phyloP scores from a whole-genome alignment of 1,284 basidiomycete species.

The Fomitopsis pinicola region DNA sequence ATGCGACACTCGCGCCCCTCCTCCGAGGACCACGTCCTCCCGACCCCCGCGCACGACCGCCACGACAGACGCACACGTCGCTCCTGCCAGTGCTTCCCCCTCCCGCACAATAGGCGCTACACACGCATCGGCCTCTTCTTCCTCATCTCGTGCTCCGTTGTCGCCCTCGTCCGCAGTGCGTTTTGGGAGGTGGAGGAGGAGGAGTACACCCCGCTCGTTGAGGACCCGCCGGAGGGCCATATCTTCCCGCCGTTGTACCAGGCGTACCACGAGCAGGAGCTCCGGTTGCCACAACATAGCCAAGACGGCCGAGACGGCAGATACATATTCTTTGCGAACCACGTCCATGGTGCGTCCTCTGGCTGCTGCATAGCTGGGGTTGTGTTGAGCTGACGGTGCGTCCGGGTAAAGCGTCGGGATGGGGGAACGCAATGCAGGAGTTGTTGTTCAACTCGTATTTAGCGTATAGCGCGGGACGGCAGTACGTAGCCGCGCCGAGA shows the following conservation, averaged over 20 bases:
- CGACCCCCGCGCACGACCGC: conserved; percentile 2
- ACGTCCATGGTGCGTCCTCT: conserved; percentile 33
- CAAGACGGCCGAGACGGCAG: conserved; percentile 38
- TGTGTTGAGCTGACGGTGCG: neutral
- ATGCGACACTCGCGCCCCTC: neutral
- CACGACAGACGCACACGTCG: neutral
- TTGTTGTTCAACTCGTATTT: conserved; percentile 46
- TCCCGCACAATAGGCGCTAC: conserved; percentile 6
- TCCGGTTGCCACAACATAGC: conserved; percentile 41
- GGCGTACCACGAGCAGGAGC: conserved; percentile 40
- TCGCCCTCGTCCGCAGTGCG: conserved; percentile 3
- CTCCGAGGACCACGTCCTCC: conserved; percentile 5
- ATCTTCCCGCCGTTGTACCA: conserved; percentile 41
- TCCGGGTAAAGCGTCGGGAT: conserved; percentile 37
- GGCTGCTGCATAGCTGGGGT: neutral
- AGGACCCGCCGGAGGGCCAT: conserved; percentile 8
- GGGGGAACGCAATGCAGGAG: conserved; percentile 59
- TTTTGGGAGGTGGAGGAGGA: neutral
- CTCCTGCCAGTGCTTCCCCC: neutral
- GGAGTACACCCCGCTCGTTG: neutral
- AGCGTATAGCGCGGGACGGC: conserved; percentile 39
- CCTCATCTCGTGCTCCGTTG: conserved; percentile 1
- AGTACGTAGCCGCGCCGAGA: conserved; percentile 31
- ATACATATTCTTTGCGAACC: conserved; percentile 45
- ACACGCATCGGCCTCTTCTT: conserved; percentile 3